Conservation (phyloP, 768 basidiomycete species). For the Leccinum truebloodii region DNA sequence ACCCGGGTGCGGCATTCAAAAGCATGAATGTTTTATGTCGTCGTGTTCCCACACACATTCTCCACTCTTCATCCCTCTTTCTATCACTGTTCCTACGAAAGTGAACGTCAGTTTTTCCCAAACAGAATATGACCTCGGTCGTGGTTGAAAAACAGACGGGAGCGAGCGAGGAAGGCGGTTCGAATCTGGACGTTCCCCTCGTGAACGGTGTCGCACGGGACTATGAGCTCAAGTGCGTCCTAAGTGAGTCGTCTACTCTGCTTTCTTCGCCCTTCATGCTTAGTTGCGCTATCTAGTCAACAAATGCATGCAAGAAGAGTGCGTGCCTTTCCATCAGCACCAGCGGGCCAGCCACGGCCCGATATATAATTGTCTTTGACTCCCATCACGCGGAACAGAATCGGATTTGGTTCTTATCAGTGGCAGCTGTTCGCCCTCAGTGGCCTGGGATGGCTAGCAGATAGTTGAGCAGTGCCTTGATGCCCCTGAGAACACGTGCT, state of each 20-base stretch:
- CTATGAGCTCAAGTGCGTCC: slow-evolving; percentile 36
- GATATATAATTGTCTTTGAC: not conserved
- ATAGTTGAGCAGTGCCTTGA: slow-evolving; percentile 37
- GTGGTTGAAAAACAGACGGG: slow-evolving; percentile 19
- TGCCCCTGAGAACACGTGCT: slow-evolving; percentile 25
- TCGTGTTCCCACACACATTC: slow-evolving; percentile 10
- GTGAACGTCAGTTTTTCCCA: not conserved
- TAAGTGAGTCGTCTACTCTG: slow-evolving; percentile 23
- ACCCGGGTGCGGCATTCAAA: slow-evolving; percentile 9
- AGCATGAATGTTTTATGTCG: not conserved
- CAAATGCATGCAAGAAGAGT: slow-evolving; percentile 48
- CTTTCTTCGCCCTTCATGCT: not conserved
- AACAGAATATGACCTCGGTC: slow-evolving; percentile 7
- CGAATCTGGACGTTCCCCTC: slow-evolving; percentile 2
- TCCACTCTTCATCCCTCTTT: not conserved
- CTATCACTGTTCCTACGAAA: not conserved
- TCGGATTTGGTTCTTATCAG: slow-evolving; percentile 53
- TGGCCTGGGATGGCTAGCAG: slow-evolving; percentile 51
- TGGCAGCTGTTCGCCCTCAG: slow-evolving; percentile 46
- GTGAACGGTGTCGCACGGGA: slow-evolving; percentile 31
- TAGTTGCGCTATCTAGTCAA: slow-evolving; percentile 37
- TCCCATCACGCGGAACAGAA: slow-evolving; percentile 29
- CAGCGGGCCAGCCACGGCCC: not conserved
- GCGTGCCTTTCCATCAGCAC: slow-evolving; percentile 14
- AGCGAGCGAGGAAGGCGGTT: slow-evolving; percentile 16